These are phyloP conservation scores for Carex cristatella DNA, from an alignment of 176 grass and related monocot species.

Conservation along the genomic window DNA sequence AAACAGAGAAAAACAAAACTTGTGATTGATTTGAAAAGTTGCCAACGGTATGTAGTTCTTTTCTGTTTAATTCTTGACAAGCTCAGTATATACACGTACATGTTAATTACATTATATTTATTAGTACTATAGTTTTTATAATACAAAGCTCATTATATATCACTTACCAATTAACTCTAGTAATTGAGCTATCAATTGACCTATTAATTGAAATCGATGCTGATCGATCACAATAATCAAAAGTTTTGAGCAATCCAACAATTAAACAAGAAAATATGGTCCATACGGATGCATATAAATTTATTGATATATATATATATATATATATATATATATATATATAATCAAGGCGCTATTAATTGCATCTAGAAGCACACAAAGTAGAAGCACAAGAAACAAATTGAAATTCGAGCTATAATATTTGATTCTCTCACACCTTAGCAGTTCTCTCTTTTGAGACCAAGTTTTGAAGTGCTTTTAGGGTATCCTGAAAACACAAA, in stretches of 20 bases:
- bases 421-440: not conserved
- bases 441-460: not conserved
- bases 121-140: no score
- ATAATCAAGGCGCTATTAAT: not conserved
- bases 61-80: no score
- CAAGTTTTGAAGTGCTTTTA: not conserved
- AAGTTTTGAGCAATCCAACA: not conserved
- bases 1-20: no score
- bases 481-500: not conserved
- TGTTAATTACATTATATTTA: no score
- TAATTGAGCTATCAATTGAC: not conserved
- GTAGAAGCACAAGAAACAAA: not conserved
- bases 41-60: no score
- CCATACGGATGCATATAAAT: no score
- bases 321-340: not conserved
- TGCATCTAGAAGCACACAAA: not conserved
- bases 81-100: no score
- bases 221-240: not conserved
- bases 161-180: not conserved
- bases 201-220: not conserved
- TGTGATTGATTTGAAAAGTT: no score
- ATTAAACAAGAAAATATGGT: not conserved
- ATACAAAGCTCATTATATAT: not conserved
- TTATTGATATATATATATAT: not conserved
- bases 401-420: not conserved